Base-by-base conservation (phyloP, 2,329 filamentous ascomycete species). In the Trichocomaceae sp. region DNA sequence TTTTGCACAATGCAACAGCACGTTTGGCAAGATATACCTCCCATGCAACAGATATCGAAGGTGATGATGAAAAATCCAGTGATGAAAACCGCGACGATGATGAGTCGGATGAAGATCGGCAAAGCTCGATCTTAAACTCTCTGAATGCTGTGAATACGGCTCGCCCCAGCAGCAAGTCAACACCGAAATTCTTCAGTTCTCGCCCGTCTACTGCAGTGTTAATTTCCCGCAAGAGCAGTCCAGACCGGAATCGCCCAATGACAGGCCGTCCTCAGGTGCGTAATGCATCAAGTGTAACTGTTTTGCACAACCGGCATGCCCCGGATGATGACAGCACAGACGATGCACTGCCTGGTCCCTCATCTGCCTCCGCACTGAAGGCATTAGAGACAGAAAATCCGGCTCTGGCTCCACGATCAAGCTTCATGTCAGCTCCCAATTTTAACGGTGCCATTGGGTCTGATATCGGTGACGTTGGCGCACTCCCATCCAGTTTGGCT, bases 21-120 rank as follows among this genome's bases (percentile, higher is more conserved):
- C 62, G 69, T n/a, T 69, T 65, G 50, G 70, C 67, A 46, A 67
- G 76, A 55, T 69, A 79, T 56, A 59, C 76, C 41, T 73, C 78
- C 44, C 79, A 74, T 64, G 84, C 90, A 56, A 90, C 88, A 0
- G 89, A 93, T 64, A 88, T 85, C 6, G 90, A 95, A 66, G 89
- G 90, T 0, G 91, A 96, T 63, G 91, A 96, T 63, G 91, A 96
- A 69, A 76, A 91, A n/a, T 80, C 88, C 12, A 91, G 87, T 3
- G 88, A 90, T 54, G 87, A 90, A 54, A 87, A 84, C 31, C 37
- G 50, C 20, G 76, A 79, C 29, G 75, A 79, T n/a, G 72, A 68
- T n/a, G 72, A 68, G 26, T 69, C 60, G 12, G 55, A 52, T 9
- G 62, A 64, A 10, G 63, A 60, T n/a, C 64, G 62, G 17, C 52